A percentile compares a stretch with the other conserved stretches of the same genome.
Conservation (phyloP, 129 eudicot genomes). For the Flaveria sonorensis region DNA sequence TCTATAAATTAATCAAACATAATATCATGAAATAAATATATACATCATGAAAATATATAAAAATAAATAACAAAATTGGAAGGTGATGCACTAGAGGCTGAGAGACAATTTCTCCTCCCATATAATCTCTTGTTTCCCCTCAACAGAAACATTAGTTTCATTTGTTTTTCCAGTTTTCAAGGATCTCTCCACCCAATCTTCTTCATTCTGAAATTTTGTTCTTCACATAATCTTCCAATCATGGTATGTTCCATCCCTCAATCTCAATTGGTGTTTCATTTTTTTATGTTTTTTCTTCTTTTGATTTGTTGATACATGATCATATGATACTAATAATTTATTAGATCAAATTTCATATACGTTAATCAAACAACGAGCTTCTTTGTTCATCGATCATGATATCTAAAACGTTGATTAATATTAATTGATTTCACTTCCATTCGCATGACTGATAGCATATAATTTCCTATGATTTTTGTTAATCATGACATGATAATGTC, state of each 20-base stretch:
- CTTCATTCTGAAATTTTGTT: conserved; percentile 17
- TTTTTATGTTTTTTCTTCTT: background rate
- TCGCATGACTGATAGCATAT: background rate
- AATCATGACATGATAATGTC: background rate
- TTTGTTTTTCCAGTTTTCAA: conserved; percentile 42
- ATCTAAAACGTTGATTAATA: background rate
- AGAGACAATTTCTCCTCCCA: conserved; percentile 39
- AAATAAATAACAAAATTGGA: conserved; percentile 23
- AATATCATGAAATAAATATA: too few relatives aligned
- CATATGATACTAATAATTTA: background rate
- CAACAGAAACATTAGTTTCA: conserved; percentile 36
- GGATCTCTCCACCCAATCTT: conserved; percentile 41
- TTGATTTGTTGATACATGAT: background rate
- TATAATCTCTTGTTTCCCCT: conserved; percentile 33
- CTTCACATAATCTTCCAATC: conserved; percentile 23
- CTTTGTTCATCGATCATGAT: conserved; percentile 3
- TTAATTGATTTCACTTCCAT: background rate
- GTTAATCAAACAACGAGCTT: background rate
- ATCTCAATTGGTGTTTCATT: conserved; percentile 2
- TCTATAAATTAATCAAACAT: too few relatives aligned
- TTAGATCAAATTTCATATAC: background rate
- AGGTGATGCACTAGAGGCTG: conserved; percentile 40
- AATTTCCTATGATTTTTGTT: background rate
- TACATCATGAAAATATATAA: too few relatives aligned
- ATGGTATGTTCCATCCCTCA: conserved; percentile 42